These are phyloP conservation scores for Spirogloea muscicola DNA, from an alignment of 139 green algal genomes.

Conservation along the genomic window DNA sequence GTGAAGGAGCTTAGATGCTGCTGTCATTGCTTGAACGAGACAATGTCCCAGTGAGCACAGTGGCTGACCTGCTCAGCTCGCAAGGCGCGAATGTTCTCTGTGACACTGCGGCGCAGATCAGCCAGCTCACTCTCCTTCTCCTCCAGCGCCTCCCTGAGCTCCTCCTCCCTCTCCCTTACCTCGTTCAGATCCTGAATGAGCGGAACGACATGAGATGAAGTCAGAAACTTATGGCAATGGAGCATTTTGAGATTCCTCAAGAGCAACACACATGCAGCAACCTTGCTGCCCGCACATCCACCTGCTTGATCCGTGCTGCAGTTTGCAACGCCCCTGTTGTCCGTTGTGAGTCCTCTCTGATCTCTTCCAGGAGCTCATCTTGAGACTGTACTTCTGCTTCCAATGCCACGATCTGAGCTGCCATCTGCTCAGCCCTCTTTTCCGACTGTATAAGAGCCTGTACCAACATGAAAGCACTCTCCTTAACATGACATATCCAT, in stretches of 20 bases:
- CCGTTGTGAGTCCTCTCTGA: neutral
- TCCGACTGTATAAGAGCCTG: no score
- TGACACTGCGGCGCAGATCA: neutral
- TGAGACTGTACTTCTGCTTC: neutral
- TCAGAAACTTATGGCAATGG: neutral
- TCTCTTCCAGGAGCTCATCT: slow-evolving; percentile 6
- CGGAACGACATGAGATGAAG: neutral
- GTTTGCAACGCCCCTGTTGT: neutral
- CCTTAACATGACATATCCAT: no score
- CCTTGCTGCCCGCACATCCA: neutral
- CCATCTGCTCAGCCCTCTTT: no score
- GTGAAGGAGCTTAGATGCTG: no score
- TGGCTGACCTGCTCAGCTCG: neutral
- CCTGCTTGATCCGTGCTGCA: slow-evolving; percentile 6
- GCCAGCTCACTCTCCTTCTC: neutral
- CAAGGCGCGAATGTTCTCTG: neutral
- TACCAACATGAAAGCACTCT: no score
- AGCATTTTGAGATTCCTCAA: no score
- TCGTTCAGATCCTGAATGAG: slow-evolving; percentile 4
- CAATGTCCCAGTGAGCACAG: no score
- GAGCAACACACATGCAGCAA: neutral
- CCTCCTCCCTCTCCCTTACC: neutral
- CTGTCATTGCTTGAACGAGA: no score
- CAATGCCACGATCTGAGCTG: neutral
- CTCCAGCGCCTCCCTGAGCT: slow-evolving; percentile 6